Evolutionary conservation across 805 yeast genomes (phyloP).

Genomic region (Brettanomyces anomalus): DNA sequence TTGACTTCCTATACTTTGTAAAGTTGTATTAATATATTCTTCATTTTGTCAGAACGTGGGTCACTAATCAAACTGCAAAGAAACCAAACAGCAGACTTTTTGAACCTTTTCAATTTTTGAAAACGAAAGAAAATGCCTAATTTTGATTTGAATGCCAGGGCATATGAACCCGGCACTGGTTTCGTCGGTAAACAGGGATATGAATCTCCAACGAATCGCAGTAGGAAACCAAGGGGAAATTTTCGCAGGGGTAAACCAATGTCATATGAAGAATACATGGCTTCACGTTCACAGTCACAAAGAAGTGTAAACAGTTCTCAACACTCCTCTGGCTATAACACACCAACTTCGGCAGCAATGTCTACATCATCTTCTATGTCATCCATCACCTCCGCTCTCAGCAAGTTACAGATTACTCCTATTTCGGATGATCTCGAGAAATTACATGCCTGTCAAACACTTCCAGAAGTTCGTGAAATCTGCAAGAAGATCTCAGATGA

Average conservation of each 20-base stretch:
- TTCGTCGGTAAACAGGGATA: constrained; percentile 8
- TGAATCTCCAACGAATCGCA: constrained; percentile 3
- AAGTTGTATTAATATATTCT: not conserved
- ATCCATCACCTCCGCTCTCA: constrained; percentile 60
- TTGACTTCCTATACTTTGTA: too few relatives aligned
- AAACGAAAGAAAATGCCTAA: constrained; percentile 17
- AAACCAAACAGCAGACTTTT: too few relatives aligned
- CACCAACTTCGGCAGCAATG: constrained; percentile 22
- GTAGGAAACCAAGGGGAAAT: constrained; percentile 10
- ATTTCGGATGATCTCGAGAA: constrained; percentile 47
- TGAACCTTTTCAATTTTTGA: not conserved
- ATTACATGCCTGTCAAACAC: constrained; percentile 41
- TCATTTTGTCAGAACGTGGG: too few relatives aligned
- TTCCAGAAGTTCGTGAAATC: constrained; percentile 47
- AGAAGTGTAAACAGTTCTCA: not conserved
- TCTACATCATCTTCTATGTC: constrained; percentile 43
- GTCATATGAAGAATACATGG: constrained; percentile 40
- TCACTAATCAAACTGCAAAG: too few relatives aligned
- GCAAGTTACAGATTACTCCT: constrained; percentile 57
- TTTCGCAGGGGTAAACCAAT: constrained; percentile 13
- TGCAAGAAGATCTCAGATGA: constrained; percentile 44
- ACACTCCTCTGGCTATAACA: constrained; percentile 5
- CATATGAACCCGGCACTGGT: constrained; percentile 21
- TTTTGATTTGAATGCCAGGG: constrained; percentile 27
- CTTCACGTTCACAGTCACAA: constrained; percentile 34